Conservation (phyloP, 257 asterid species). For the Oldenlandia corymbosa region DNA sequence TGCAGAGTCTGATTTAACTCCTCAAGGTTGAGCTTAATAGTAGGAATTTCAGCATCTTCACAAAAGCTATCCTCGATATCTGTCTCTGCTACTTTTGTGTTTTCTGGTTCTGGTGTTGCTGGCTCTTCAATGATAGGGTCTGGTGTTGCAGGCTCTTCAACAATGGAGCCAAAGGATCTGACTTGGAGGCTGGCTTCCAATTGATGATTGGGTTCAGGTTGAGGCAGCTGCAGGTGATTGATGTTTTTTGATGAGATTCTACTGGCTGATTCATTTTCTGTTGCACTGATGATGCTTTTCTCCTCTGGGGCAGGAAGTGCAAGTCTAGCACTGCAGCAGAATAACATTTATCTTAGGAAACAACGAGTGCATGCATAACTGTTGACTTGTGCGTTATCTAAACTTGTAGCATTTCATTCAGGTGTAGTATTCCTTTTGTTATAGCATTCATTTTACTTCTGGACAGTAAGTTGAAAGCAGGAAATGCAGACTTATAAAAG, state of each 20-base stretch:
- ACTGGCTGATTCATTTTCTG: slow-evolving; percentile 38
- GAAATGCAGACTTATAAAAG: background rate
- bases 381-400: background rate
- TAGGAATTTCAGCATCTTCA: slow-evolving; percentile 83
- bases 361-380: background rate
- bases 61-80: slow-evolving; percentile 56
- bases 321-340: slow-evolving; percentile 73
- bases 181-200: slow-evolving; percentile 21
- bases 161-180: slow-evolving; percentile 50
- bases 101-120: slow-evolving; percentile 60
- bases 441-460: background rate
- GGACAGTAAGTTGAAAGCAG: too few relatives aligned
- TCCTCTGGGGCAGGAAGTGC: slow-evolving; percentile 87
- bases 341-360: slow-evolving; percentile 17
- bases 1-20: slow-evolving; percentile 77
- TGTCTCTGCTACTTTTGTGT: slow-evolving; percentile 30
- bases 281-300: slow-evolving; percentile 44
- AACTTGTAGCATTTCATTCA: background rate
- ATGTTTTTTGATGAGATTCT: slow-evolving; percentile 31
- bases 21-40: slow-evolving; percentile 75
- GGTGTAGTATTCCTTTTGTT: background rate
- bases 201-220: slow-evolving; percentile 36
- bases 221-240: slow-evolving; percentile 57
- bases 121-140: slow-evolving; percentile 57
- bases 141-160: slow-evolving; percentile 55